Evolutionary conservation across 164 flowering plant species (phyloP), one percentile per base, ranked within the genome.

Genomic region (Tetrastigma voinierianum): DNA sequence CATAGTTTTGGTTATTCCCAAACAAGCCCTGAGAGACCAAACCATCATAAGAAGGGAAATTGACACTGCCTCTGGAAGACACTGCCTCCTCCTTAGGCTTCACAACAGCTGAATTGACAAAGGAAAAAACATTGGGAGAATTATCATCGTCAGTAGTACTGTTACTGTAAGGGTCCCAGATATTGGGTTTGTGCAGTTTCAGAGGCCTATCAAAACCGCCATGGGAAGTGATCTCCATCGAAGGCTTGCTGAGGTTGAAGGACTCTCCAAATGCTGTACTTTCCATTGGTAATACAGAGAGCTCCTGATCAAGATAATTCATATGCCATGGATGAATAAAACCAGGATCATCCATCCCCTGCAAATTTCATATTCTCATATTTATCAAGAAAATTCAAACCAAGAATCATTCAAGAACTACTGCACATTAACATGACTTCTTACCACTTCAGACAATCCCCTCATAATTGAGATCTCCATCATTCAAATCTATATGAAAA

Each of bases 281-380:
- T 57, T 75, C 71, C 57, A 78, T 18, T 46, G 86, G 85, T 10
- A 70, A 75, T 32, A 74, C 21, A 49, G 68, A 74, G 7, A 86
- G 64, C 54, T 84, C 87, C 59, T 85, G n/a, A n/a, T n/a, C 87
- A 16, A 72, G 16, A 1, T 83, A 78, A 67, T 68, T 71, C 75
- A 80, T 66, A 14, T 78, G 75, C 74, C 80, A 82, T 63, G 80
- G 84, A 17, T 76, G 69, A 48, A 78, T 64, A 65, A 84, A 81
- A 58, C 74, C 46, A 14, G 70, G 61, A 67, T 85, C 85, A 56
- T 78, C 89, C 77, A 84, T 78, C 69, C 78, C 95, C 92, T 87
- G 71, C 15, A 53, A 32, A 0, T 4, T 32, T 4, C 40, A 32
- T 32, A 4, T 3, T 32, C 40, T 7, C 40, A 32, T 32, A 32